Evolutionary conservation across 768 basidiomycete genomes (phyloP).

Genomic region (Mycena latifolia): DNA sequence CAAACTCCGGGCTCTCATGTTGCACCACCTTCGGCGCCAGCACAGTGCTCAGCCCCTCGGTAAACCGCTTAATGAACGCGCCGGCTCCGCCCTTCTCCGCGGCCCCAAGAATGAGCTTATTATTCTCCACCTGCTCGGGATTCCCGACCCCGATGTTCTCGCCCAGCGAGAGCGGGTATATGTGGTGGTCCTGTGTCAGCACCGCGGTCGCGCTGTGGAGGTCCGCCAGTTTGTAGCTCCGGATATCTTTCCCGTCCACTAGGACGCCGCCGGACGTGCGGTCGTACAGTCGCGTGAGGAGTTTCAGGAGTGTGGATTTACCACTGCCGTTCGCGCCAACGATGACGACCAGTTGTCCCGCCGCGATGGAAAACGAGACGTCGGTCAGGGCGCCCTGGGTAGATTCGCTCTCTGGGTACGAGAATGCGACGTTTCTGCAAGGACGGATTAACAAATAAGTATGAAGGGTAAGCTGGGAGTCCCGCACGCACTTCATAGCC

Average conservation of each 20-base stretch:
- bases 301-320: constrained; percentile 57
- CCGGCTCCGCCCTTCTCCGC: constrained; percentile 27
- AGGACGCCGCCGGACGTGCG: constrained; percentile 50
- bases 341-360: constrained; percentile 57
- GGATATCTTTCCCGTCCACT: constrained; percentile 51
- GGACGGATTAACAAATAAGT: neutral
- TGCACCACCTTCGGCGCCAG: constrained; percentile 29
- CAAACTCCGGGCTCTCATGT: constrained; percentile 5
- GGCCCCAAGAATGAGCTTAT: constrained; percentile 4
- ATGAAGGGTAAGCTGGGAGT: constrained; percentile 31
- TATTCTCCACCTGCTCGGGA: neutral
- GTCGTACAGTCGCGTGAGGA: constrained; percentile 51
- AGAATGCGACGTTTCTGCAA: constrained; percentile 52
- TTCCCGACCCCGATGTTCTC: constrained; percentile 49
- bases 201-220: constrained; percentile 54
- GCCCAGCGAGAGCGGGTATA: constrained; percentile 50
- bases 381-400: constrained; percentile 39
- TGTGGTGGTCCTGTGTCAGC: constrained; percentile 53
- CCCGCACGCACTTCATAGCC: constrained; percentile 39
- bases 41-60: constrained; percentile 31
- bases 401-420: constrained; percentile 44
- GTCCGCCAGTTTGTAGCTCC: constrained; percentile 42
- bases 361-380: constrained; percentile 51
- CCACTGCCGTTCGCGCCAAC: too few species aligned
- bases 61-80: constrained; percentile 18